A percentile compares a stretch with the other conserved stretches of the same genome.
Conservation (phyloP, 108 stramenopile species). For the Skeletonema tropicum region DNA sequence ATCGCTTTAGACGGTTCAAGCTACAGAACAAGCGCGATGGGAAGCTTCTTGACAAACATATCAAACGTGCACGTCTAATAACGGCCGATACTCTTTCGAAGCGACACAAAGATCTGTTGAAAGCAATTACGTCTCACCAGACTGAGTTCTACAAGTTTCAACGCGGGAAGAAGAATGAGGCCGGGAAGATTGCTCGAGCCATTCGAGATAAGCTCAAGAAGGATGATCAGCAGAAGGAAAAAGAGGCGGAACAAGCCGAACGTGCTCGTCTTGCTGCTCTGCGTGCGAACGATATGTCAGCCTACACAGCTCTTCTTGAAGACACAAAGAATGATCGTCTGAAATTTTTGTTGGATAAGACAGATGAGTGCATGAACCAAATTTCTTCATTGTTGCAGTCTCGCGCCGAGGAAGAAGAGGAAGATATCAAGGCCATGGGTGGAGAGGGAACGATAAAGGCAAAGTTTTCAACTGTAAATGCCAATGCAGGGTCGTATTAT, state of each 20-base stretch:
- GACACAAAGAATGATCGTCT: slow-evolving; percentile 87
- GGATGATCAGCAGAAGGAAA: slow-evolving; percentile 75
- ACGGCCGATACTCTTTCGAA: slow-evolving; percentile 68
- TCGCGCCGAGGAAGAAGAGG: slow-evolving; percentile 60
- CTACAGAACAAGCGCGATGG: slow-evolving; percentile 78
- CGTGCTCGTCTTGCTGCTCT: slow-evolving; percentile 82
- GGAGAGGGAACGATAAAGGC: slow-evolving; percentile 40
- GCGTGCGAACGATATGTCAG: slow-evolving; percentile 87
- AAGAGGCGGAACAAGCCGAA: slow-evolving; percentile 71
- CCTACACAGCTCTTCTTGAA: slow-evolving; percentile 81
- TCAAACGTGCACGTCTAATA: slow-evolving; percentile 67
- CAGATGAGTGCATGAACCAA: slow-evolving; percentile 80
- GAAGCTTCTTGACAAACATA: slow-evolving; percentile 71
- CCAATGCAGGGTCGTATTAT: slow-evolving; percentile 75
- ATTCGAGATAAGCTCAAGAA: slow-evolving; percentile 75
- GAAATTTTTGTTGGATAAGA: slow-evolving; percentile 85
- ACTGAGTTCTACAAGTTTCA: slow-evolving; percentile 85
- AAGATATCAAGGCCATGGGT: slow-evolving; percentile 35
- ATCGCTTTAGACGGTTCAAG: slow-evolving; percentile 70
- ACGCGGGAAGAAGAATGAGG: slow-evolving; percentile 58
- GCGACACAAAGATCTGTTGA: slow-evolving; percentile 77
- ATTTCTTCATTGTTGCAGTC: slow-evolving; percentile 73
- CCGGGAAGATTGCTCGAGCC: slow-evolving; percentile 56
- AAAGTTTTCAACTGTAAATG: slow-evolving; percentile 31
- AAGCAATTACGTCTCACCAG: slow-evolving; percentile 64